Evolutionary conservation across 2,329 filamentous ascomycete species (phyloP).

Genomic region (Colletotrichum sp.): DNA sequence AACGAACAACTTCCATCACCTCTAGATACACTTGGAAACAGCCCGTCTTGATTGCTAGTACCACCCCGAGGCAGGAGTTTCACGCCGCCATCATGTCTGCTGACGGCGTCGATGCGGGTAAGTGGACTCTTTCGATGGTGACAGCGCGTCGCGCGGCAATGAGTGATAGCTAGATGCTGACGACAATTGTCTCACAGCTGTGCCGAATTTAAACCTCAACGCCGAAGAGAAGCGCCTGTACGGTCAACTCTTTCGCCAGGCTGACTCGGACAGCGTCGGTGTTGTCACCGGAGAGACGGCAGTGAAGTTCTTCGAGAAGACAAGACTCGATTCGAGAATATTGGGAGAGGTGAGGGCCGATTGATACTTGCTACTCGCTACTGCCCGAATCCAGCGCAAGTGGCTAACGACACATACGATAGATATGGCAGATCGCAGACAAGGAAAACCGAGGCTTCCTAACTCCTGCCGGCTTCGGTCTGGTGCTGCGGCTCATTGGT

Average conservation of each 20-base stretch:
- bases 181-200: conserved; percentile 41
- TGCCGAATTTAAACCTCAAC: conserved; percentile 81
- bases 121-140: not conserved
- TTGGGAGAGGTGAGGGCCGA: conserved; percentile 76
- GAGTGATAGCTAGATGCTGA: not conserved
- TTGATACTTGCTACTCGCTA: not conserved
- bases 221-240: conserved; percentile 94
- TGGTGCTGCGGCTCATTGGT: conserved; percentile 91
- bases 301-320: conserved; percentile 98
- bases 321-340: conserved; percentile 81
- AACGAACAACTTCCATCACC: not conserved
- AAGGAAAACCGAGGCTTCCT: conserved; percentile 94
- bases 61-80: not conserved
- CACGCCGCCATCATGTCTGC: conserved; percentile 13
- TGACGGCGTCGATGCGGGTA: conserved; percentile 18
- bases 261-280: conserved; percentile 88
- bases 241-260: conserved; percentile 89
- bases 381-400: not conserved
- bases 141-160: not conserved
- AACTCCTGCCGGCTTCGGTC: conserved; percentile 89
- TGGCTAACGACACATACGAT: conserved; percentile 17
- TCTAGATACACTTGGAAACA: not conserved
- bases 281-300: conserved; percentile 96
- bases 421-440: conserved; percentile 99
- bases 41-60: not conserved